Conservation (phyloP, 2,329 filamentous ascomycete species). For the Penicillium sp. region DNA sequence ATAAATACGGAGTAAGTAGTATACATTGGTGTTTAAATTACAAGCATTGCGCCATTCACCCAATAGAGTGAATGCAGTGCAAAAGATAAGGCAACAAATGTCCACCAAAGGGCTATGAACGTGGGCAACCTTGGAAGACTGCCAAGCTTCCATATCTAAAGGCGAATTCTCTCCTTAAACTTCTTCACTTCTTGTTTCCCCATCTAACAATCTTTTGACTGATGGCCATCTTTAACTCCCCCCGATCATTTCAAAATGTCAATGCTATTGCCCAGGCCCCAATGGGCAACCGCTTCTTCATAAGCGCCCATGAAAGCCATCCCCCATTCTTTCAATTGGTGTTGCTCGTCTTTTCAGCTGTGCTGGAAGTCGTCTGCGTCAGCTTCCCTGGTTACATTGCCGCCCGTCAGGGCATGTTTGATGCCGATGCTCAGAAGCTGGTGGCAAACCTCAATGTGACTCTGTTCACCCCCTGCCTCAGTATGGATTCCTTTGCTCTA, state of each 20-base stretch:
- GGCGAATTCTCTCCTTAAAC: not conserved
- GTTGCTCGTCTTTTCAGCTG: slow-evolving; percentile 88
- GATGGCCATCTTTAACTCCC: slow-evolving; percentile 49
- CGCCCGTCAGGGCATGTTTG: slow-evolving; percentile 86
- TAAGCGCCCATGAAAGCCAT: slow-evolving; percentile 42
- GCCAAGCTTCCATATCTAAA: slow-evolving; percentile 2
- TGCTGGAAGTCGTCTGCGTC: slow-evolving; percentile 92
- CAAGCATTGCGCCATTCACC: not conserved
- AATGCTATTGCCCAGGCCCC: slow-evolving; percentile 34
- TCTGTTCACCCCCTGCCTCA: slow-evolving; percentile 94
- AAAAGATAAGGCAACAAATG: not conserved
- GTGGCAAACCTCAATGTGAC: slow-evolving; percentile 94
- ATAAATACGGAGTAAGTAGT: no score
- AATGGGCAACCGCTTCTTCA: slow-evolving; percentile 22
- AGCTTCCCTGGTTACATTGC: slow-evolving; percentile 92
- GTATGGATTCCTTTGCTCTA: slow-evolving; percentile 53
- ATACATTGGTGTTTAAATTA: not conserved
- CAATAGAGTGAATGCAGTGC: not conserved
- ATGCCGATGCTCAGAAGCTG: slow-evolving; percentile 94
- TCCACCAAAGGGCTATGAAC: slow-evolving; percentile 8
- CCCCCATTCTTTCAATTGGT: slow-evolving; percentile 61
- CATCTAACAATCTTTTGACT: slow-evolving; percentile 7
- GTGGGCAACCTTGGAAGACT: slow-evolving; percentile 3
- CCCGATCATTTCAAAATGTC: slow-evolving; percentile 50
- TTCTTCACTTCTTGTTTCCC: not conserved